Percentiles rank a stretch among this genome's conserved stretches.
Evolutionary conservation across 2,329 filamentous ascomycete genomes (phyloP).

Genomic region (Capronia coronata): DNA sequence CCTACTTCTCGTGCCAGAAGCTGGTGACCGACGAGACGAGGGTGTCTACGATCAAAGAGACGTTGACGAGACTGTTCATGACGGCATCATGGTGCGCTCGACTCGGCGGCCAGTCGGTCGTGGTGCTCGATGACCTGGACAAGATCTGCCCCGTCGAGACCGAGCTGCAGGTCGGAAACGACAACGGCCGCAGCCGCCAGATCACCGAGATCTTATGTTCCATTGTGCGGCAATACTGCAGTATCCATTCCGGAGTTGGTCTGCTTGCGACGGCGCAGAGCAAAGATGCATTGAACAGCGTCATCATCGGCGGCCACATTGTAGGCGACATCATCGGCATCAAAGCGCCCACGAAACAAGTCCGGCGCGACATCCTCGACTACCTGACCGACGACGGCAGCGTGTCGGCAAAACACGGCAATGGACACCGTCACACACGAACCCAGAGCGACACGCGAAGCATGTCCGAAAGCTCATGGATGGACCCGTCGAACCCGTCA

Average conservation of each 20-base stretch:
- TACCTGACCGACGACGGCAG: constrained; percentile 54
- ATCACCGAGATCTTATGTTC: constrained; percentile 83
- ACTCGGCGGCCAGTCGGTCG: constrained; percentile 72
- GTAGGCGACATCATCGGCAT: constrained; percentile 84
- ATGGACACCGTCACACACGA: constrained; percentile 26
- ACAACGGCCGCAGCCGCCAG: constrained; percentile 87
- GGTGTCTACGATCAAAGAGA: constrained; percentile 86
- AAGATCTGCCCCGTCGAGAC: constrained; percentile 89
- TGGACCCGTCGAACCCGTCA: constrained; percentile 61
- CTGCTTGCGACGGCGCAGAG: constrained; percentile 84
- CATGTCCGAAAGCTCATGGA: constrained; percentile 58
- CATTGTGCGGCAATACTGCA: constrained; percentile 77
- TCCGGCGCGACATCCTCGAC: constrained; percentile 74
- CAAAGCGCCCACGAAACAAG: constrained; percentile 89
- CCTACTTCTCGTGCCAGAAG: constrained; percentile 80
- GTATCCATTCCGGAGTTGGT: constrained; percentile 70
- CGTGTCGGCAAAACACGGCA: constrained; percentile 37
- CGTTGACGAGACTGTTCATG: constrained; percentile 75
- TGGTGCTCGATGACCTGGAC: constrained; percentile 89
- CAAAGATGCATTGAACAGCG: constrained; percentile 86
- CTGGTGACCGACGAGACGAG: constrained; percentile 86
- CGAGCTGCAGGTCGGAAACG: constrained; percentile 85
- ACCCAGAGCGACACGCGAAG: constrained; percentile 32
- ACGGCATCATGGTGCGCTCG: constrained; percentile 85
- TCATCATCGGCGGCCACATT: constrained; percentile 84